phyloP scores from a whole-genome alignment of 2,329 filamentous ascomycete genomes.

The Epichloe brachyelytri region DNA sequence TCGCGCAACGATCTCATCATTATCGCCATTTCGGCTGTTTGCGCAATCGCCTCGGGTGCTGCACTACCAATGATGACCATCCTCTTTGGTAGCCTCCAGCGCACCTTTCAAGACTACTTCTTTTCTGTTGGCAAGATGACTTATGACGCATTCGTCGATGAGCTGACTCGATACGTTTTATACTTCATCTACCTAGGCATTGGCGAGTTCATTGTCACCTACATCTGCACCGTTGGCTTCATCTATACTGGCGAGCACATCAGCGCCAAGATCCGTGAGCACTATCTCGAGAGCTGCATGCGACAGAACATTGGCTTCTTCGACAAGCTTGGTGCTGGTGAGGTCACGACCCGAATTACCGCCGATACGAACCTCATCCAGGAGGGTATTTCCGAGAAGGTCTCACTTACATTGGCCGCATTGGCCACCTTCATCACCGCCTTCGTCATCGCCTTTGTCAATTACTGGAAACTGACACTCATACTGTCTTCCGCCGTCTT shows the following conservation, averaged over 20 bases:
- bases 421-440: slow-evolving; percentile 75
- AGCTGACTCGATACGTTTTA: slow-evolving; percentile 52
- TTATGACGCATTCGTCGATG: slow-evolving; percentile 42
- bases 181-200: slow-evolving; percentile 82
- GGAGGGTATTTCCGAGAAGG: slow-evolving; percentile 85
- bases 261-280: slow-evolving; percentile 63
- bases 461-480: slow-evolving; percentile 85
- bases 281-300: slow-evolving; percentile 75
- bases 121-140: slow-evolving; percentile 27
- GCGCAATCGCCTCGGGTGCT: slow-evolving; percentile 59
- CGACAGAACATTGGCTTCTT: slow-evolving; percentile 86
- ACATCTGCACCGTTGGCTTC: slow-evolving; percentile 74
- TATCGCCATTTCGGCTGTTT: slow-evolving; percentile 46
- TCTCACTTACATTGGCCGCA: slow-evolving; percentile 63
- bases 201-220: slow-evolving; percentile 64
- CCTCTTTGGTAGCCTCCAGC: slow-evolving; percentile 65
- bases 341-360: slow-evolving; percentile 89
- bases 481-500: slow-evolving; percentile 75
- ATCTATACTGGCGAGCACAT: slow-evolving; percentile 79
- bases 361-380: slow-evolving; percentile 89
- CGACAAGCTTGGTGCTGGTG: slow-evolving; percentile 83
- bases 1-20: slow-evolving; percentile 52
- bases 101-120: slow-evolving; percentile 56
- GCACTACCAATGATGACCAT: slow-evolving; percentile 71
- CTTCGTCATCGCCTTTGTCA: slow-evolving; percentile 81